phyloP scores from a whole-genome alignment of 2,329 filamentous ascomycete genomes.

The Apiospora rasikravindrae region DNA sequence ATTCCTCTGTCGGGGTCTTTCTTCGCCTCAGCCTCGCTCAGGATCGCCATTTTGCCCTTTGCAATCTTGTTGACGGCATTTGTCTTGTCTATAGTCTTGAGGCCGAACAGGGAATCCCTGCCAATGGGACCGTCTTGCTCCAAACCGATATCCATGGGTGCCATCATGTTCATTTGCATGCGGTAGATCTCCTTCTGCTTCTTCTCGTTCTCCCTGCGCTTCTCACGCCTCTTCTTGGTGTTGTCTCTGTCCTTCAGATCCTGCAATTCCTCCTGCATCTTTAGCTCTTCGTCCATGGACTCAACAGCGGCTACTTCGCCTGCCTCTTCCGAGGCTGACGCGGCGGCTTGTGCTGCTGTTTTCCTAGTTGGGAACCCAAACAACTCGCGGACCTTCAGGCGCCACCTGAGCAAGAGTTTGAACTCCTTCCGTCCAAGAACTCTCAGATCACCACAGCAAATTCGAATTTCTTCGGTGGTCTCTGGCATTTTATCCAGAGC shows the following conservation, averaged over 20 bases:
- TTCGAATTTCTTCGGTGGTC: slow-evolving; percentile 81
- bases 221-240: slow-evolving; percentile 79
- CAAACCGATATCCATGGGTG: slow-evolving; percentile 93
- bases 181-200: slow-evolving; percentile 95
- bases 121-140: slow-evolving; percentile 74
- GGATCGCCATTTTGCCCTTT: slow-evolving; percentile 78
- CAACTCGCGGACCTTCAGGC: slow-evolving; percentile 84
- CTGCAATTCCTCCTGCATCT: slow-evolving; percentile 86
- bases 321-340: slow-evolving; percentile 49
- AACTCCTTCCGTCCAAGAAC: slow-evolving; percentile 95
- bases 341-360: slow-evolving; percentile 50
- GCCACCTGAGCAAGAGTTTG: slow-evolving; percentile 86
- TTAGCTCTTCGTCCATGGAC: slow-evolving; percentile 92
- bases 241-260: slow-evolving; percentile 79
- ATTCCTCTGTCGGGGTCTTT: slow-evolving; percentile 67
- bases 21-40: slow-evolving; percentile 61
- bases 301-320: slow-evolving; percentile 84
- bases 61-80: slow-evolving; percentile 71
- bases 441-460: slow-evolving; percentile 82
- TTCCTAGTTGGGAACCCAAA: slow-evolving; percentile 88
- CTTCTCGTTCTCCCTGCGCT: slow-evolving; percentile 86
- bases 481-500: slow-evolving; percentile 86
- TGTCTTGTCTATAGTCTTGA: slow-evolving; percentile 81
- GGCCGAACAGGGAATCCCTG: slow-evolving; percentile 80
- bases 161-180: slow-evolving; percentile 96